Base-by-base conservation (phyloP, 1,284 basidiomycete genomes). In the Hypsizygus ulmarius region DNA sequence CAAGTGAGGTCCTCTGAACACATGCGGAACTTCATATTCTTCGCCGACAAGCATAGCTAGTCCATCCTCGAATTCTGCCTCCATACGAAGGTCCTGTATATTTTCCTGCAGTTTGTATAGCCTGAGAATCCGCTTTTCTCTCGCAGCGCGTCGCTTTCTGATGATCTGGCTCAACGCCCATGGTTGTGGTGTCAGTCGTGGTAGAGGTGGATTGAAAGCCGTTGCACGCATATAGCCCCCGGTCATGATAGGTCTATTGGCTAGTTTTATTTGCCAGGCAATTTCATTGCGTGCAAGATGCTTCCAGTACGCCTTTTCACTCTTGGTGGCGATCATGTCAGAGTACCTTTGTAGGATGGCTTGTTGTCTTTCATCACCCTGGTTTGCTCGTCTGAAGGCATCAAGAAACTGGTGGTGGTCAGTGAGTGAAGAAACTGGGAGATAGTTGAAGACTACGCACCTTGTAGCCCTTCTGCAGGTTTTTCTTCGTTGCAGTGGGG, bases 101-200 rank as follows among this genome's bases (percentile, higher is more conserved):
- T 64, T 63, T 16, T 73, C 74, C 3, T 54, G 49, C 1, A 81
- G 53, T 12, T 58, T 47, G 2, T 60, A 61, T 11, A 64, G 47
- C 30, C 56, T 60, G 15, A 34, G 65, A n/a, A 73, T 55, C 0
- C 87, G 74, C 21, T 67, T 64, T 11, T 73, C 72, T 5, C 81
- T 73, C 0, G 74, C 70, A 11, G 63, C 57, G 14, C 79, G 71
- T 1, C 93, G 78, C 12, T 73, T 72, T 15, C 66, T 60, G 28
- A 94, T 89, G 72, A 92, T 90, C 59, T 78, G 75, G 0, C 78
- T 75, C 34, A 93, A 75, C 11, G 75, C 69, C 2, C 67, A 53
- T 0, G 93, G 92, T 54, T 94, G 90, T 0, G 88, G 89, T 47
- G 77, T 81, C 56, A 94, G 66, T 0, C 88, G 78, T 0, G 90